These are phyloP conservation scores for Entophlyctis luteolus DNA, from an alignment of 192 early-diverging fungal species.

Conservation along the genomic window DNA sequence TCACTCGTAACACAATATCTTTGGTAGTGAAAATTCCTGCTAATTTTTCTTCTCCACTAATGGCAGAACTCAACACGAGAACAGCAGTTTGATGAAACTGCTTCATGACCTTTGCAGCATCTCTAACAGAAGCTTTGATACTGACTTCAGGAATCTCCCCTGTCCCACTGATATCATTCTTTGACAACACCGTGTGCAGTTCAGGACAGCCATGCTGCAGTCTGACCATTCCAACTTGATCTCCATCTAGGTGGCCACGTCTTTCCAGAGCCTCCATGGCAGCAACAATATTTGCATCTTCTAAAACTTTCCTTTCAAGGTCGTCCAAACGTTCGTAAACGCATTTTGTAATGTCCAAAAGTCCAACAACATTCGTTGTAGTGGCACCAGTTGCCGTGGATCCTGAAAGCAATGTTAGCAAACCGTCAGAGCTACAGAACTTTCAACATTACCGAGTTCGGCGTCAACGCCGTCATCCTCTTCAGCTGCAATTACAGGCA, in stretches of 20 bases:
- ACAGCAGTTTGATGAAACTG: slow-evolving; percentile 44
- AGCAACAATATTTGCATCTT: slow-evolving; percentile 53
- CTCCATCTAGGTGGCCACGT: slow-evolving; percentile 38
- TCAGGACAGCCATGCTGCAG: slow-evolving; percentile 84
- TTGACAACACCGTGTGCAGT: slow-evolving; percentile 69
- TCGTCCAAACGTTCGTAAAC: slow-evolving; percentile 49
- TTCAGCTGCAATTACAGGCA: slow-evolving; percentile 41
- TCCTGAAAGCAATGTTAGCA: neutral
- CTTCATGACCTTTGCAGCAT: slow-evolving; percentile 46
- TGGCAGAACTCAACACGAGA: slow-evolving; percentile 31
- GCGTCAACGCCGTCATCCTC: slow-evolving; percentile 33
- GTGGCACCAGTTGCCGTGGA: slow-evolving; percentile 68
- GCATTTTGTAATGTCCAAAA: slow-evolving; percentile 52
- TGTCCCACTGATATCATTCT: slow-evolving; percentile 25
- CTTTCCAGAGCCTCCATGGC: slow-evolving; percentile 54
- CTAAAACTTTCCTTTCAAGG: slow-evolving; percentile 48
- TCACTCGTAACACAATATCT: slow-evolving; percentile 48
- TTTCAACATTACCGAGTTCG: slow-evolving; percentile 10
- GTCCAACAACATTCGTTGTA: slow-evolving; percentile 38
- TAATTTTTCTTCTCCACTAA: slow-evolving; percentile 50
- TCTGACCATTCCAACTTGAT: slow-evolving; percentile 36
- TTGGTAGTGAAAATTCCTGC: slow-evolving; percentile 91
- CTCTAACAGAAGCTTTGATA: slow-evolving; percentile 37
- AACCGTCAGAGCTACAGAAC: neutral
- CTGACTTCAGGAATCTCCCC: slow-evolving; percentile 33